phyloP scores from a whole-genome alignment of 139 green algal genomes.

The Closterium sp. region DNA sequence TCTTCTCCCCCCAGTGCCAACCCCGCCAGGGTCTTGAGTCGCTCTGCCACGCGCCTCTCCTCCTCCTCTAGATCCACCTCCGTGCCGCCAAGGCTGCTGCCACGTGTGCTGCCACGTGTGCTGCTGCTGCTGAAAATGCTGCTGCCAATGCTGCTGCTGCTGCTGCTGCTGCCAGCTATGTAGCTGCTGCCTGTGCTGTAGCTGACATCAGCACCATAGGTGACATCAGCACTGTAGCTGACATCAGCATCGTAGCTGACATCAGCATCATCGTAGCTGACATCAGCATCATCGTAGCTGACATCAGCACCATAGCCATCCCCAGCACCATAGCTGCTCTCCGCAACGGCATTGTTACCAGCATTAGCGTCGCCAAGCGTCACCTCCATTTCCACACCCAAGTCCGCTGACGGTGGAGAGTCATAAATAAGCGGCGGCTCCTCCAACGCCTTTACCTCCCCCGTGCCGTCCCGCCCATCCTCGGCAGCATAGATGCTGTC shows the following conservation, averaged over 20 bases:
- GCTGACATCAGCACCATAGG: too few species aligned
- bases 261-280: neutral
- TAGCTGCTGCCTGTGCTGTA: too few species aligned
- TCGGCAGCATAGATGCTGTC: neutral
- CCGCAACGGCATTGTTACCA: too few species aligned
- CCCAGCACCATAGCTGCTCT: too few species aligned
- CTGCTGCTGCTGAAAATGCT: neutral
- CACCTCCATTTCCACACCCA: too few species aligned
- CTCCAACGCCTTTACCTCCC: too few species aligned
- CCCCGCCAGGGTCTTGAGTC: neutral
- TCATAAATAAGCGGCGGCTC: too few species aligned
- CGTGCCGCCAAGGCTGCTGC: neutral
- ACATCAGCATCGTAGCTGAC: neutral
- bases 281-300: neutral
- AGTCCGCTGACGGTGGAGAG: too few species aligned
- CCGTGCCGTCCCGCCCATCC: too few species aligned
- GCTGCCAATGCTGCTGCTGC: neutral
- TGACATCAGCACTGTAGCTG: too few species aligned
- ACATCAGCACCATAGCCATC: neutral
- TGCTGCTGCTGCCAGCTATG: too few species aligned
- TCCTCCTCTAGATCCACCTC: neutral
- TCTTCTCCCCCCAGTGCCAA: neutral
- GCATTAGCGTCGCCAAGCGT: too few species aligned
- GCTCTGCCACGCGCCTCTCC: neutral
- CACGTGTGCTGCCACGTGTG: neutral